Conservation (phyloP, 257 asterid species). For the Capsicum rhomboideum region DNA sequence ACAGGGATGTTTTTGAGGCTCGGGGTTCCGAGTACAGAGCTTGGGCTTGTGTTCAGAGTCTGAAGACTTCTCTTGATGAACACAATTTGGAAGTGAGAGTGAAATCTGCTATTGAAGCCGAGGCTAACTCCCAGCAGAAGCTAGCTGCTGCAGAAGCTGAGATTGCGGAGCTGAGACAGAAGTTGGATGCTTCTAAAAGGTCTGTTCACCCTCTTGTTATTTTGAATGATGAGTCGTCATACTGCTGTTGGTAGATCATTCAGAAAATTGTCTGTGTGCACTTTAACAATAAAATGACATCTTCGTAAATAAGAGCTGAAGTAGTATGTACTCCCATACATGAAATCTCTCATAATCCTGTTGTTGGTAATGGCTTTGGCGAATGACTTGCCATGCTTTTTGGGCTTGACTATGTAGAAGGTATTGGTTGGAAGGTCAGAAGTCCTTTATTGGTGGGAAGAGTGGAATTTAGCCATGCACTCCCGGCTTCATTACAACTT, state of each 20-base stretch:
- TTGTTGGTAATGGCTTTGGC: background rate
- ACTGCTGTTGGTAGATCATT: background rate
- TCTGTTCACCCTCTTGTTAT: slow-evolving; percentile 11
- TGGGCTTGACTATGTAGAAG: background rate
- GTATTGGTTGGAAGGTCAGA: background rate
- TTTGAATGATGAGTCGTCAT: background rate
- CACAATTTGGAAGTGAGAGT: slow-evolving; percentile 81
- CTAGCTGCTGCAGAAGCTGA: slow-evolving; percentile 91
- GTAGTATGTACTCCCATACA: background rate
- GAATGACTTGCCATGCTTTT: background rate
- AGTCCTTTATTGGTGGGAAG: background rate
- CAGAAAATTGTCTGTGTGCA: background rate
- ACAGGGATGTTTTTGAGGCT: slow-evolving; percentile 81
- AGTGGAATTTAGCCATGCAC: background rate
- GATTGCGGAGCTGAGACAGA: slow-evolving; percentile 87
- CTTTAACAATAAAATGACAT: background rate
- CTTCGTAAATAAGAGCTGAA: background rate
- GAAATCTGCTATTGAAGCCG: slow-evolving; percentile 92
- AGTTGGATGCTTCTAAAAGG: slow-evolving; percentile 71
- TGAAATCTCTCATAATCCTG: background rate
- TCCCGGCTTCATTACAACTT: background rate
- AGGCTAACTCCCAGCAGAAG: slow-evolving; percentile 84
- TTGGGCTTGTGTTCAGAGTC: slow-evolving; percentile 78
- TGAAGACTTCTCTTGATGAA: slow-evolving; percentile 80
- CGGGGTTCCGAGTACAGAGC: slow-evolving; percentile 68